Evolutionary conservation across 1,139 yeast species (phyloP), one percentile per base, ranked within the genome.

Genomic region (Candida glucosophila): DNA sequence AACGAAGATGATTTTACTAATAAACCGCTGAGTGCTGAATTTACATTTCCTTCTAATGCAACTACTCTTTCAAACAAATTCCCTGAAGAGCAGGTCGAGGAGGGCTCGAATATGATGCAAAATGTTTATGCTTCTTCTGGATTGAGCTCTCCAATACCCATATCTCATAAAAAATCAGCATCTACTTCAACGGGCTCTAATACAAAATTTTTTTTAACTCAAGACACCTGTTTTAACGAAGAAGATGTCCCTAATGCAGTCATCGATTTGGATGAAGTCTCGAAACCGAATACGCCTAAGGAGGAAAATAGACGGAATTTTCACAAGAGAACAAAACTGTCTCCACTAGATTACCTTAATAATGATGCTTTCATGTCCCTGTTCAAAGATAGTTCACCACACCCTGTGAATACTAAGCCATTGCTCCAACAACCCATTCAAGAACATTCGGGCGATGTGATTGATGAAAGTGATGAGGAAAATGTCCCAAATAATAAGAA

Each of bases 241-340:
- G 55, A 57, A 19, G 63, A 64, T 23, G 59, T 71, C 3, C 81
- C 81, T 0, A 77, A 73, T 37, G 78, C 80, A 3, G 61, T 73
- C 17, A 76, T 76, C 20, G 79, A 76, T 40, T 51, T 76, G 29
- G 81, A 76, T 40, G 73, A 72, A 29, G 75, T 76, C 9, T 50
- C 70, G 11, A 65, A 64, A 32, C 58, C 63, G 5, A 55, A 53
- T 37, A 8, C n/a, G 18, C 18, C 18, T 16, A 8, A 8, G 18
- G 21, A n/a, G 7, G 35, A 53, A 25, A 59, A 58, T 29, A 49
- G 54, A 13, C 53, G 55, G 5, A 47, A 35, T 25, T 26, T 29
- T 13, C 73, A 63, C 38, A 55, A 66, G 41, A 50, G 72, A 34
- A 52, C 70, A 1, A 73, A 66, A 40, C 61, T 64, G 38, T 72